Base-by-base conservation (phyloP, 129 eudicot genomes). In the Flaveria sonorensis region DNA sequence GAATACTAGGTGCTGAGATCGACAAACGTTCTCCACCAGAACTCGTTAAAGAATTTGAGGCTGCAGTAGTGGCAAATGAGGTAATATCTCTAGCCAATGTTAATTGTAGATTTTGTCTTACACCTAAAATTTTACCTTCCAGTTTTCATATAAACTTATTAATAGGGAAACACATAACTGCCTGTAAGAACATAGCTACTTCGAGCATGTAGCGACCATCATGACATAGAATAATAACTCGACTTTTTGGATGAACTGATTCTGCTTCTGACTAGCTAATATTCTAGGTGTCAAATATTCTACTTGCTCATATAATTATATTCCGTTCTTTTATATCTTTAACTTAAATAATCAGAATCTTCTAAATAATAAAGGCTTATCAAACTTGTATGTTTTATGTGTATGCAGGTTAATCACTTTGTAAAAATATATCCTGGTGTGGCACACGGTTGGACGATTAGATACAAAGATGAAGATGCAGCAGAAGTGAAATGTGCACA, bases 341-440 rank as follows among this genome's bases (percentile, higher is more conserved):
- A 23, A 59, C 55, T 52, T n/a, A 16, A 52, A 30, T 61, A 26
- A 26, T 13, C 40, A 30, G 36, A 30, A 30, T 30, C 6, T 30
- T 30, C 36, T 30, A 30, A 30, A 30, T 30, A 30, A 30, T 30
- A 30, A 30, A 30, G 36, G 36, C 36, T 30, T 30, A 30, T 77
- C n/a, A 36, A 9, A 51, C 40, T 12, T 43, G 18, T 62, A 7
- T 53, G 56, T 2, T 55, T 6, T 18, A 36, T 32, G 66, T 20
- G 21, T 62, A 70, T 84, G 73, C 82, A 92, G 97, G 81, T 92
- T 79, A 86, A 87, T 74, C 32, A 77, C 55, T 88, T 82, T 79
- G 97, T 86, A 73, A 92, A 92, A 78, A 86, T 89, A 76, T 92
- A 86, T 73, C 89, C 82, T 23, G 93, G 96, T 19, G 96, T 89